A percentile compares a stretch with the other conserved stretches of the same genome.
phyloP scores from a whole-genome alignment of 2,329 filamentous ascomycete species.

The Epicoccum nigrum region DNA sequence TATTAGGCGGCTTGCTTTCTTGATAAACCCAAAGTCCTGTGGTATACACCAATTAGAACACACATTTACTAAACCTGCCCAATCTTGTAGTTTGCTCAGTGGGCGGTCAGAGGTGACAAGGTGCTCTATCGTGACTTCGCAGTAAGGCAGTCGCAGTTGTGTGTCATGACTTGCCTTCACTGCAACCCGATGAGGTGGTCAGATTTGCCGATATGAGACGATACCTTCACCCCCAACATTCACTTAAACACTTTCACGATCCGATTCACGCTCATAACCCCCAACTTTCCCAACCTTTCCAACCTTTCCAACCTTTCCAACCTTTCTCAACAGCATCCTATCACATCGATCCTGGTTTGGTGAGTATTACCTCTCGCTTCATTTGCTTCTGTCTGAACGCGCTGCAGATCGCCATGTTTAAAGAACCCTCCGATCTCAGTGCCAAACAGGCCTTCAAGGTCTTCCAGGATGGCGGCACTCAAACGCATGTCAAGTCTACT shows the following conservation, averaged over 20 bases:
- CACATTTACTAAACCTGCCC: too few relatives aligned
- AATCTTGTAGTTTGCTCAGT: too few relatives aligned
- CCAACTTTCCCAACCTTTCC: too few relatives aligned
- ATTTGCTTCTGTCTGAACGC: not conserved
- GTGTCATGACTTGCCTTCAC: not conserved
- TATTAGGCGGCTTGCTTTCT: too few relatives aligned
- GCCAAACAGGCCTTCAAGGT: not conserved
- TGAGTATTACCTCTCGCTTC: not conserved
- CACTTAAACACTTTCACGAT: too few relatives aligned
- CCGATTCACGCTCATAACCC: too few relatives aligned
- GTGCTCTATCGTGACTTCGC: too few relatives aligned
- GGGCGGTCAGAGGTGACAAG: too few relatives aligned
- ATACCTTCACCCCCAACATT: slow-evolving; percentile 10
- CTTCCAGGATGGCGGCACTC: not conserved
- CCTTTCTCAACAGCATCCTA: not conserved
- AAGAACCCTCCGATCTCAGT: not conserved
- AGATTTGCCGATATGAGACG: not conserved
- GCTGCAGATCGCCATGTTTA: slow-evolving; percentile 1
- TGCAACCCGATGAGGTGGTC: not conserved
- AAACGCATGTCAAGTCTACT: not conserved
- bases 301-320: too few relatives aligned
- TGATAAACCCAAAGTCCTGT: too few relatives aligned
- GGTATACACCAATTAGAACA: too few relatives aligned
- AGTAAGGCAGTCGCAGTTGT: too few relatives aligned
- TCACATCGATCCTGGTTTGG: not conserved